phyloP scores from a whole-genome alignment of 257 asterid genomes.

The Thymus quinquecostatus region DNA sequence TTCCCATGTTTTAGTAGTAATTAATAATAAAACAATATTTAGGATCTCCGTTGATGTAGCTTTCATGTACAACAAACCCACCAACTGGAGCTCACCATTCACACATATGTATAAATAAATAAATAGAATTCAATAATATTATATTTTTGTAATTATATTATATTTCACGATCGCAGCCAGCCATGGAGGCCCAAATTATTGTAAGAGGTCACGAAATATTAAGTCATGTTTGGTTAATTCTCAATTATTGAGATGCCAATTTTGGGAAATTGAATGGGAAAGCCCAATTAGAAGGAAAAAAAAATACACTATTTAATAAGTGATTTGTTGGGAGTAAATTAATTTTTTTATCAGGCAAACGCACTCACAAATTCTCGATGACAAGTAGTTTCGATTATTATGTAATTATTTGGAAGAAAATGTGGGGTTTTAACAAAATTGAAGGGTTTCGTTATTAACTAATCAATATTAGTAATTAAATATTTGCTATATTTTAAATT shows the following conservation, averaged over 20 bases:
- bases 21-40: constrained; percentile 29
- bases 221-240: constrained; percentile 20
- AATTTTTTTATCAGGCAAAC: background rate
- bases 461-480: too few relatives aligned
- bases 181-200: constrained; percentile 49
- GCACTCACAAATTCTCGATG: too few relatives aligned
- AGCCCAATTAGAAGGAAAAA: background rate
- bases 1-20: constrained; percentile 42
- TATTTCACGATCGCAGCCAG: constrained; percentile 53
- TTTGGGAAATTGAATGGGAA: background rate
- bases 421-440: too few relatives aligned
- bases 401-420: background rate
- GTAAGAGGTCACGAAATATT: constrained; percentile 40
- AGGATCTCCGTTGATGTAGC: constrained; percentile 53
- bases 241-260: constrained; percentile 14
- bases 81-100: constrained; percentile 39
- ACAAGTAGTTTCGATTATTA: too few relatives aligned
- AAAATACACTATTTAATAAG: background rate
- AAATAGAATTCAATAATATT: too few relatives aligned
- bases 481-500: too few relatives aligned
- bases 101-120: constrained; percentile 1
- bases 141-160: background rate
- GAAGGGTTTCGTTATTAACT: background rate
- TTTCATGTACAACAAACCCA: constrained; percentile 48
- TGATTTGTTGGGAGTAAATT: background rate